phyloP scores from a whole-genome alignment of 192 early-diverging fungal species.

The Entophlyctis helioformis region DNA sequence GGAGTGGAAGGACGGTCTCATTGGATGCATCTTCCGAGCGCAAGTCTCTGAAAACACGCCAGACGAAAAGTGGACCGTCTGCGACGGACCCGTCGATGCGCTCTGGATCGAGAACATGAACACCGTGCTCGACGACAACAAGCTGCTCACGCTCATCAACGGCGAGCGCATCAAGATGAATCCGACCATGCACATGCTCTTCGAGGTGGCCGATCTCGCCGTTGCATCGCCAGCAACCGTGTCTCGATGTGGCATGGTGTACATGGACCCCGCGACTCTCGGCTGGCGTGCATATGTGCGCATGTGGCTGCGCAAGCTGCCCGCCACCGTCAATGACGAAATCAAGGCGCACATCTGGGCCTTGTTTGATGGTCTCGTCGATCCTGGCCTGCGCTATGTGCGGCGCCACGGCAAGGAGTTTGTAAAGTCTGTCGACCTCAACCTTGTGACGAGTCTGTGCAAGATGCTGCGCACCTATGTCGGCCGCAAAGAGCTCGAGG shows the following conservation, averaged over 20 bases:
- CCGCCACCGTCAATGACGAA: conserved; percentile 18
- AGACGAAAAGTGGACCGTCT: conserved; percentile 54
- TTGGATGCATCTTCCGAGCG: conserved; percentile 35
- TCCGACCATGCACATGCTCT: conserved; percentile 49
- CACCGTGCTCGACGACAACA: conserved; percentile 54
- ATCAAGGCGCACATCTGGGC: conserved; percentile 22
- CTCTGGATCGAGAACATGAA: conserved; percentile 58
- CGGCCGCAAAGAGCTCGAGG: conserved; percentile 28
- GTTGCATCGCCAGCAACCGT: conserved; percentile 54
- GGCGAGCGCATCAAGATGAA: conserved; percentile 53
- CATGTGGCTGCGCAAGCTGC: conserved; percentile 30
- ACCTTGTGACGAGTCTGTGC: conserved; percentile 36
- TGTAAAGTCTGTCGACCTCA: conserved; percentile 37
- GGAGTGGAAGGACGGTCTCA: conserved; percentile 55
- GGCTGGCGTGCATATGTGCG: conserved; percentile 38
- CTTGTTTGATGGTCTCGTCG: conserved; percentile 29
- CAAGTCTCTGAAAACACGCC: conserved; percentile 39
- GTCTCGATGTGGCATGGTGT: conserved; percentile 48
- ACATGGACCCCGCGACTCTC: conserved; percentile 43
- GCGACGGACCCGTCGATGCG: conserved; percentile 50
- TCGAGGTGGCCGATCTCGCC: conserved; percentile 50
- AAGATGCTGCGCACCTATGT: conserved; percentile 36
- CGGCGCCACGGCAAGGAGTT: conserved; percentile 40
- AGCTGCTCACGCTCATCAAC: conserved; percentile 49
- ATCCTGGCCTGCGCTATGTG: conserved; percentile 35